A percentile compares a stretch with the other conserved stretches of the same genome.
Conservation (phyloP, 768 basidiomycete genomes). For the Lentinula sp. region DNA sequence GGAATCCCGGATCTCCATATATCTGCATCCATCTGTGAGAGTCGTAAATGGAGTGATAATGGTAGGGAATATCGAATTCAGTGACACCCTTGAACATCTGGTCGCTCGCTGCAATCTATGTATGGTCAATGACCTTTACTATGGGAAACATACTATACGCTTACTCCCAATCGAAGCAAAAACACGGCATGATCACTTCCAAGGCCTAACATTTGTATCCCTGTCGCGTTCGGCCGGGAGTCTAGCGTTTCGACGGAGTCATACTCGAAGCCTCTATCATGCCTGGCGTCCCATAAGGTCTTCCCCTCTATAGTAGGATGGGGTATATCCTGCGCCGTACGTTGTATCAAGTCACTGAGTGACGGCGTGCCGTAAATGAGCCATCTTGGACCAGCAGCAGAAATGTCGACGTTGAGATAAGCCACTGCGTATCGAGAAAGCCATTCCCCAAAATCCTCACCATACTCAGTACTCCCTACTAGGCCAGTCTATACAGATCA, state of each 20-base stretch:
- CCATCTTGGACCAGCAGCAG: slow-evolving; percentile 59
- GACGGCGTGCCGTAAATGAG: slow-evolving; percentile 13
- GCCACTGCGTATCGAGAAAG: slow-evolving; percentile 74
- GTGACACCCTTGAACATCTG: slow-evolving; percentile 29
- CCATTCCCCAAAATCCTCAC: slow-evolving; percentile 85
- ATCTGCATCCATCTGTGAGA: slow-evolving; percentile 64
- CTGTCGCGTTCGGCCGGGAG: slow-evolving; percentile 27
- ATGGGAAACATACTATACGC: background rate
- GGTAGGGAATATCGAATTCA: slow-evolving; percentile 56
- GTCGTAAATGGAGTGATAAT: slow-evolving; percentile 77
- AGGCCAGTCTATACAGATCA: slow-evolving; percentile 48
- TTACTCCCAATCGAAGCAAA: slow-evolving; percentile 69
- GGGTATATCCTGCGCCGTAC: slow-evolving; percentile 12
- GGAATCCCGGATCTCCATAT: slow-evolving; percentile 74
- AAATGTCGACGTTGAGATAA: slow-evolving; percentile 79
- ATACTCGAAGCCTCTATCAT: slow-evolving; percentile 51
- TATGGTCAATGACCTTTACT: background rate
- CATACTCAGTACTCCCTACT: slow-evolving; percentile 88
- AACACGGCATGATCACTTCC: slow-evolving; percentile 93
- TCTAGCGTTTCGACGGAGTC: slow-evolving; percentile 3
- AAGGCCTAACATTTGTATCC: slow-evolving; percentile 61
- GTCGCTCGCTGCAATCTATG: slow-evolving; percentile 36
- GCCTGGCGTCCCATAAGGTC: slow-evolving; percentile 74
- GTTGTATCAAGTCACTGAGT: background rate
- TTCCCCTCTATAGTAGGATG: slow-evolving; percentile 9